phyloP scores from a whole-genome alignment of 495 filamentous ascomycete genomes.

The Trichocladium antarcticum region DNA sequence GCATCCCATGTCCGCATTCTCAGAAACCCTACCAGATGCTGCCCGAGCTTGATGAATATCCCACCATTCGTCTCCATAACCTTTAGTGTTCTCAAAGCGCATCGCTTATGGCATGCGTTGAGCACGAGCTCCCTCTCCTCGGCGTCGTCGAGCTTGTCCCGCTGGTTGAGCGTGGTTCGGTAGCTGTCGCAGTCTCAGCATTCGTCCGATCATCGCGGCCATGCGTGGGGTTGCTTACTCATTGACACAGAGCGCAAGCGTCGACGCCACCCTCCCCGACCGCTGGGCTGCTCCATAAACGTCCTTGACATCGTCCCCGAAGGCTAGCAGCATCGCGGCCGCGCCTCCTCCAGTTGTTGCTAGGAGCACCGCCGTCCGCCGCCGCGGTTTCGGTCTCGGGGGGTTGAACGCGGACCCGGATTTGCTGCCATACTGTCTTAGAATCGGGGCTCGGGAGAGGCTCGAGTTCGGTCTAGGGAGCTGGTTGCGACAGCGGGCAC shows the following conservation, averaged over 20 bases:
- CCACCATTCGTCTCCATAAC: constrained; percentile 92
- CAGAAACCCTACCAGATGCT: constrained; percentile 55
- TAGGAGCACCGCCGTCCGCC: constrained; percentile 17
- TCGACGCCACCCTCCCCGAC: constrained; percentile 65
- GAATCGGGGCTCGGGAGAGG: constrained; percentile 17
- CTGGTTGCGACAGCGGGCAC: constrained; percentile 34
- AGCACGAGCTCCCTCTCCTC: constrained; percentile 56
- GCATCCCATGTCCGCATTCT: not conserved
- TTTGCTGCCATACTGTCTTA: constrained; percentile 26
- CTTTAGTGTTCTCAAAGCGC: constrained; percentile 67
- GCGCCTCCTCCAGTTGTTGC: constrained; percentile 39
- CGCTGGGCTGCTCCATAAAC: constrained; percentile 62
- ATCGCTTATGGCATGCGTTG: constrained; percentile 81
- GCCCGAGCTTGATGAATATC: constrained; percentile 95
- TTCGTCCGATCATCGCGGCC: not conserved
- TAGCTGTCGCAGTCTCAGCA: constrained; percentile 46
- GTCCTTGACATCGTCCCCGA: constrained; percentile 63
- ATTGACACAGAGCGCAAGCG: constrained; percentile 73
- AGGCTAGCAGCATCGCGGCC: constrained; percentile 49
- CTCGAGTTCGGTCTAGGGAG: constrained; percentile 10
- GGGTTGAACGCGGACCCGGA: not conserved
- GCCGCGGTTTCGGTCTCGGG: constrained; percentile 6
- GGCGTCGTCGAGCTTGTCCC: constrained; percentile 45
- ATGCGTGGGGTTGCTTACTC: constrained; percentile 51
- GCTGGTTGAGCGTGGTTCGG: constrained; percentile 62